A percentile compares a stretch with the other conserved stretches of the same genome.
Evolutionary conservation across 1,284 basidiomycete species (phyloP).

Genomic region (Heimioporus punctisporus): DNA sequence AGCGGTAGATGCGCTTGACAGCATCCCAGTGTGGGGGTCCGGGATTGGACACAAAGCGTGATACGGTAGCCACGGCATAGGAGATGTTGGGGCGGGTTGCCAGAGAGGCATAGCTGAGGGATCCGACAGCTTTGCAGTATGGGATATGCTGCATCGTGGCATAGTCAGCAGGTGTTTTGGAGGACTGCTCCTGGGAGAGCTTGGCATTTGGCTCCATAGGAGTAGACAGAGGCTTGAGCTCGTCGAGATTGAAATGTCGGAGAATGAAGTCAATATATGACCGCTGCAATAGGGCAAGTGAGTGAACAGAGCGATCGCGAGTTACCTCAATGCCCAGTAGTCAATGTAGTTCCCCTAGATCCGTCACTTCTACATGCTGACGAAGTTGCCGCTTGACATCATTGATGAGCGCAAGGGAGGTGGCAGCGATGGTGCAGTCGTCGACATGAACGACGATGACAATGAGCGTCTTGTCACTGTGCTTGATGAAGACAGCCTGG

Average conservation of each 20-base stretch:
- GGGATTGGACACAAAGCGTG: constrained; percentile 9
- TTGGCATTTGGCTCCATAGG: constrained; percentile 25
- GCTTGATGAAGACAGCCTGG: too few species aligned
- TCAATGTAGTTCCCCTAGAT: background rate
- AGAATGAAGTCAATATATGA: constrained; percentile 24
- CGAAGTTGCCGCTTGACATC: background rate
- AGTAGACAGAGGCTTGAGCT: constrained; percentile 21
- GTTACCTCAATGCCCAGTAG: constrained; percentile 30
- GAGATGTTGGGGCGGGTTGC: constrained; percentile 34
- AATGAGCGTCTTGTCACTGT: background rate
- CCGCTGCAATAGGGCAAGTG: constrained; percentile 24
- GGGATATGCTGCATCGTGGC: too few species aligned
- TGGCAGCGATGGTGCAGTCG: background rate
- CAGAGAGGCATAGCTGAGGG: constrained; percentile 22
- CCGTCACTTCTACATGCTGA: background rate
- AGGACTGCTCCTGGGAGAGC: constrained; percentile 7
- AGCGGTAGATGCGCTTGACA: too few species aligned
- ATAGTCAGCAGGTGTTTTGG: background rate
- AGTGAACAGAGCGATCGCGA: constrained; percentile 6
- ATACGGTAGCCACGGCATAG: too few species aligned
- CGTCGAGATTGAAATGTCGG: constrained; percentile 9
- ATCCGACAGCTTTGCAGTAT: too few species aligned
- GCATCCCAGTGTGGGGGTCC: constrained; percentile 1
- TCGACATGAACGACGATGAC: background rate
- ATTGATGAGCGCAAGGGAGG: background rate